phyloP scores from a whole-genome alignment of 257 asterid genomes.

The Capsicum pubescens region DNA sequence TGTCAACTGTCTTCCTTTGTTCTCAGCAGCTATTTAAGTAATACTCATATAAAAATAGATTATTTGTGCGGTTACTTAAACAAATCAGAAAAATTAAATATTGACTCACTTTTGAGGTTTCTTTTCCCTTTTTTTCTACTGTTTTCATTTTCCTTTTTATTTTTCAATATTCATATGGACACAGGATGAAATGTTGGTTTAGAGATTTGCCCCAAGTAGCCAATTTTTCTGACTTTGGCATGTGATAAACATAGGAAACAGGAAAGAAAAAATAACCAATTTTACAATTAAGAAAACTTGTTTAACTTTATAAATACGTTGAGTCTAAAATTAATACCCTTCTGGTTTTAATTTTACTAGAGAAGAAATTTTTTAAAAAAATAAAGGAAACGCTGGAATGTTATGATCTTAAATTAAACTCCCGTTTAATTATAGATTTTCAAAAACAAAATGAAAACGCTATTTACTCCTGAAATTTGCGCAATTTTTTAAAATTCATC shows the following conservation, averaged over 20 bases:
- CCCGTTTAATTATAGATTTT: no score
- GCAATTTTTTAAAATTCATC: no score
- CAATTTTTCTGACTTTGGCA: neutral
- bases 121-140: no score
- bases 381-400: neutral
- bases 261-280: neutral
- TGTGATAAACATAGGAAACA: conserved; percentile 19
- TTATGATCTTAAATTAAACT: neutral
- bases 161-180: neutral
- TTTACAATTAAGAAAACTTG: neutral
- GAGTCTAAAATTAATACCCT: neutral
- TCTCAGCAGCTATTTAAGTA: neutral
- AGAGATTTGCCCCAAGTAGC: neutral
- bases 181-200: neutral
- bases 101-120: neutral
- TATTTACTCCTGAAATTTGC: no score
- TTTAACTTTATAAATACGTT: neutral
- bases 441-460: no score
- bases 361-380: neutral
- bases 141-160: neutral
- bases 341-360: neutral
- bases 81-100: neutral
- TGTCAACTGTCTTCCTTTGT: conserved; percentile 1
- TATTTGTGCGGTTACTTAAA: neutral
- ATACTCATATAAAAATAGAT: neutral